These are phyloP conservation scores for Kwoniella dendrophila DNA, from an alignment of 768 basidiomycete species.

Conservation along the genomic window DNA sequence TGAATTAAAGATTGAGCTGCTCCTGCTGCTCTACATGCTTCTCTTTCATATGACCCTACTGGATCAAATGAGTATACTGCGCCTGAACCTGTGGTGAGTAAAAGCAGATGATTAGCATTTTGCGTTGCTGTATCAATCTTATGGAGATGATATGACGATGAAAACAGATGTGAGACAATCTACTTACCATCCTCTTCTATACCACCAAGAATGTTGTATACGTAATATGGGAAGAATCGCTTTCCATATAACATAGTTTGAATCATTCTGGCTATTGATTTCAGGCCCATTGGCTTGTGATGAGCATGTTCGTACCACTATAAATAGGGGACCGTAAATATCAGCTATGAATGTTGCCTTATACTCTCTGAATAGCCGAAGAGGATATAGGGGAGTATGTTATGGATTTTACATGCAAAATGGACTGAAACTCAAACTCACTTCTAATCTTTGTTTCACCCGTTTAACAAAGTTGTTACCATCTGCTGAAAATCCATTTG, in stretches of 20 bases:
- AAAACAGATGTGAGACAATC: neutral
- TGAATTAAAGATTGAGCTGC: constrained; percentile 93
- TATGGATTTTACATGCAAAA: neutral
- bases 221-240: constrained; percentile 98
- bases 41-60: constrained; percentile 96
- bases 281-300: constrained; percentile 94
- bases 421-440: constrained; percentile 57
- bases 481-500: constrained; percentile 96
- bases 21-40: constrained; percentile 93
- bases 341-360: neutral
- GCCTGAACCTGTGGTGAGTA: constrained; percentile 68
- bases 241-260: constrained; percentile 97
- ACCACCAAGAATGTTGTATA: constrained; percentile 93
- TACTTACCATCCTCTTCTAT: constrained; percentile 91
- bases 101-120: neutral
- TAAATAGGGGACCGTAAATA: neutral
- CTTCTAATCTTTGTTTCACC: constrained; percentile 92
- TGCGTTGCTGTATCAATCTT: neutral
- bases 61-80: constrained; percentile 99
- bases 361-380: neutral
- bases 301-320: constrained; percentile 99
- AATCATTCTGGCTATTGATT: constrained; percentile 94
- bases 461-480: constrained; percentile 97
- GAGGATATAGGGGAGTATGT: too few relatives aligned
- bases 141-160: neutral